Evolutionary conservation across 306 rosid species (phyloP), one percentile per base, ranked within the genome.

Genomic region (Lotus japonicus): DNA sequence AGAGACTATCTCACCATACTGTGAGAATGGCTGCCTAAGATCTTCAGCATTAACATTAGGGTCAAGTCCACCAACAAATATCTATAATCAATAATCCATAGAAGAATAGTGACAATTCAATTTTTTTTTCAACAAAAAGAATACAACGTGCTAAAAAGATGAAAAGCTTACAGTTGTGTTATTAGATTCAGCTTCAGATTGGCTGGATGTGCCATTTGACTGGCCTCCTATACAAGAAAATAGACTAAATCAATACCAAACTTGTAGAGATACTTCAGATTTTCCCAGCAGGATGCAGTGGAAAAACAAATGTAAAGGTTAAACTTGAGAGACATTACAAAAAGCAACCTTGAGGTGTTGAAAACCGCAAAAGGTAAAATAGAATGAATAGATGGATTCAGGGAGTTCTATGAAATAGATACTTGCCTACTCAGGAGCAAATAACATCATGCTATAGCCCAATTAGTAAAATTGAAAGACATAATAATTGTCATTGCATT

Each of bases 31-130:
- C 28, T 88, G 92, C 87, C 83, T 88, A 55, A 95, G 99, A 72
- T 95, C 99, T 73, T 95, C 99, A 62, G 90, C 96, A 11, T 83
- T 82, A 49, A 81, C 99, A 75, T 72, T 87, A 71, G 99, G 89
- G 79, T 95, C 99, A 42, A 95, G 97, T 76, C 99, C 99, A 75
- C 99, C 99, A 17, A 95, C 99, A 87, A 94, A 94, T 82, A 94
- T 90, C 99, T 94, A 77, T 66, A 57, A 48, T 11, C 26, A 44
- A 50, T 85, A 68, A 81, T 67, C 68, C 60, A 69, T 68, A 46
- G 31, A 52, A 52, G 73, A 14, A 46, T 35, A 54, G 60, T 46
- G 55, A 31, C 18, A n/a, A 28, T 19, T 49, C 10, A 62, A 15
- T 31, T 64, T 26, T 17, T 26, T 17, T 28, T 50, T 54, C 51